Base-by-base conservation (phyloP, 2,329 filamentous ascomycete genomes). In the Fusarium buharicum region DNA sequence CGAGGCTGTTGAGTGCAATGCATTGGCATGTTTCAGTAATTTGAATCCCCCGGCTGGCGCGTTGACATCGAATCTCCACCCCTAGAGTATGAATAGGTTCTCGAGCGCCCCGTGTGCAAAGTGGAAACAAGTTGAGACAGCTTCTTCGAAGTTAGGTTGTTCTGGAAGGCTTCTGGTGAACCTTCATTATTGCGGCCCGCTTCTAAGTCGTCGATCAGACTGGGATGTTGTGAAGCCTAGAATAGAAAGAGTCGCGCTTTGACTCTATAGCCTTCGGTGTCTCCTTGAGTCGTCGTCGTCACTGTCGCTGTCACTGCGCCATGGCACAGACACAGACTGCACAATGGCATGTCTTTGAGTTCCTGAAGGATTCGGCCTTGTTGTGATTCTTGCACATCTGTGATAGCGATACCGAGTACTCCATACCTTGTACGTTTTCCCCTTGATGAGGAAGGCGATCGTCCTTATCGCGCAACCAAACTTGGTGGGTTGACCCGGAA, bases 111-210 rank as follows among this genome's bases (percentile, higher is more conserved):
- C 20, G 20, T 53, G 43, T 34, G 40, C 20, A 47, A 50, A 46
- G 39, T 62, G 43, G 61, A 48, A 55, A 59, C 49, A 55, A 48
- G 41, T 45, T 46, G 50, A 55, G 50, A 48, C 44, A 51, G n/a
- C n/a, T n/a, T n/a, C n/a, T n/a, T n/a, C n/a, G n/a, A 30, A 30
- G 12, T 50, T 49, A 53, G 57, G 40, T 55, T 65, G 52, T 69
- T 69, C 66, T 69, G 53, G 66, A 69, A 69, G 63, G 44, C 63
- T 69, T 69, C 66, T 69, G 66, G 53, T 44, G 46, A 53, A 50
- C 34, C 50, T 41, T 57, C 27, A 47, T 28, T 41, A 40, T 27
- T 28, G 28, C 48, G 44, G 52, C 62, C 52, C 55, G 53, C 37
- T 50, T 54, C 49, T 50, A 17, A 22, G 27, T 18, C 37, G 55